These are phyloP conservation scores for Vaccinium corymbosum DNA, from an alignment of 148 eudicot genomes.

Conservation along the genomic window DNA sequence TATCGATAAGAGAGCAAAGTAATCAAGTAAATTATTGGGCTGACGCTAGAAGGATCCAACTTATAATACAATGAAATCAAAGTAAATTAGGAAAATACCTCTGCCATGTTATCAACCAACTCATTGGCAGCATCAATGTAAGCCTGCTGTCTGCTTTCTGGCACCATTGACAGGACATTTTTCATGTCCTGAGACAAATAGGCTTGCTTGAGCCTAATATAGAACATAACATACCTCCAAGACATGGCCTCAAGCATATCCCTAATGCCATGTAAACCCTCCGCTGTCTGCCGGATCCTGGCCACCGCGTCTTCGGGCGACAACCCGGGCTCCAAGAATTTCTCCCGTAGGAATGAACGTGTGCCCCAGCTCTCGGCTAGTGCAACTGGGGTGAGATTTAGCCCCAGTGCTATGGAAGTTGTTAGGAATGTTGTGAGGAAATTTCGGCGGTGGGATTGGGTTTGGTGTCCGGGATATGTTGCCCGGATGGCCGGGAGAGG, in stretches of 20 bases:
- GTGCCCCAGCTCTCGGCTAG: slow-evolving; percentile 82
- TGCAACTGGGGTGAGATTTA: slow-evolving; percentile 31
- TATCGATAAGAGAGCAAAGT: no score
- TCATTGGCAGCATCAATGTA: slow-evolving; percentile 70
- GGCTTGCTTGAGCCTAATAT: slow-evolving; percentile 60
- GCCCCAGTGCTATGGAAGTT: slow-evolving; percentile 45
- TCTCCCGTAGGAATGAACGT: slow-evolving; percentile 60
- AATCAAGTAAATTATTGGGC: no score
- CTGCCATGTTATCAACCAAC: slow-evolving; percentile 73
- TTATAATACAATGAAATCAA: no score
- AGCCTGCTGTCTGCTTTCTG: slow-evolving; percentile 31
- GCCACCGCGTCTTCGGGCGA: slow-evolving; percentile 79
- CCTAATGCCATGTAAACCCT: slow-evolving; percentile 67
- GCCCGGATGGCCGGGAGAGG: slow-evolving; percentile 21
- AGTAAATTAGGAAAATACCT: slow-evolving; percentile 35
- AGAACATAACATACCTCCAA: slow-evolving; percentile 80
- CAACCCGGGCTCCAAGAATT: slow-evolving; percentile 69
- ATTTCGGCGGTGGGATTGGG: slow-evolving; percentile 37
- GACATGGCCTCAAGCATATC: slow-evolving; percentile 85
- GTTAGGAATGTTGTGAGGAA: slow-evolving; percentile 36
- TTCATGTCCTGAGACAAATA: slow-evolving; percentile 76
- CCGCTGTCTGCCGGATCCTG: slow-evolving; percentile 66
- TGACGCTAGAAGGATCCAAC: no score
- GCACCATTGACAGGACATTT: slow-evolving; percentile 53
- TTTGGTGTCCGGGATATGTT: slow-evolving; percentile 24